A percentile compares a stretch with the other conserved stretches of the same genome.
phyloP scores from a whole-genome alignment of 495 filamentous ascomycete genomes.

The Trichoderma erinaceum region DNA sequence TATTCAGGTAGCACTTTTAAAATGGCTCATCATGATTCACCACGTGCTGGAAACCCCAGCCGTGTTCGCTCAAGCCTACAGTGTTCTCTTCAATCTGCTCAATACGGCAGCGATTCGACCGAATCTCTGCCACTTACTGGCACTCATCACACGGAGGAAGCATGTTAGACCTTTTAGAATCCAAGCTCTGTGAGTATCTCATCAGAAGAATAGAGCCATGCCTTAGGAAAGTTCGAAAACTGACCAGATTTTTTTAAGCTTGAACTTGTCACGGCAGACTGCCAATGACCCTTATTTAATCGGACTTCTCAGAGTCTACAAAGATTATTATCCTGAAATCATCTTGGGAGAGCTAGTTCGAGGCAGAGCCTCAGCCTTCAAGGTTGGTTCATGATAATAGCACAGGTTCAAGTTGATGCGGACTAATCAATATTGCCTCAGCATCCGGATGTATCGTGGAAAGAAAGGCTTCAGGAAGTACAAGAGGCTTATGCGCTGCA shows the following conservation, averaged over 20 bases:
- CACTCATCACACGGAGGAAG: constrained; percentile 74
- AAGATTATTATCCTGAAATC: constrained; percentile 86
- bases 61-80: constrained; percentile 64
- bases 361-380: constrained; percentile 51
- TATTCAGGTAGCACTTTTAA: constrained; percentile 61
- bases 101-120: constrained; percentile 70
- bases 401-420: neutral
- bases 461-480: constrained; percentile 57
- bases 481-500: constrained; percentile 52
- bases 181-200: constrained; percentile 61
- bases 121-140: constrained; percentile 74
- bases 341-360: constrained; percentile 61
- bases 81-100: constrained; percentile 74
- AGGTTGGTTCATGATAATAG: constrained; percentile 28
- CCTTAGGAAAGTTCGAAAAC: neutral
- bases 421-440: constrained; percentile 26
- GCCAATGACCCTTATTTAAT: constrained; percentile 69
- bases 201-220: neutral
- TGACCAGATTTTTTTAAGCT: constrained; percentile 35
- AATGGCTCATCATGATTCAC: constrained; percentile 77
- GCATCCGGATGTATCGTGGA: constrained; percentile 76
- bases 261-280: constrained; percentile 53
- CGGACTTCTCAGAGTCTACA: constrained; percentile 76
- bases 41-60: constrained; percentile 61
- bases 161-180: constrained; percentile 84